Evolutionary conservation across 257 asterid species (phyloP).

Genomic region (Mentha longifolia): DNA sequence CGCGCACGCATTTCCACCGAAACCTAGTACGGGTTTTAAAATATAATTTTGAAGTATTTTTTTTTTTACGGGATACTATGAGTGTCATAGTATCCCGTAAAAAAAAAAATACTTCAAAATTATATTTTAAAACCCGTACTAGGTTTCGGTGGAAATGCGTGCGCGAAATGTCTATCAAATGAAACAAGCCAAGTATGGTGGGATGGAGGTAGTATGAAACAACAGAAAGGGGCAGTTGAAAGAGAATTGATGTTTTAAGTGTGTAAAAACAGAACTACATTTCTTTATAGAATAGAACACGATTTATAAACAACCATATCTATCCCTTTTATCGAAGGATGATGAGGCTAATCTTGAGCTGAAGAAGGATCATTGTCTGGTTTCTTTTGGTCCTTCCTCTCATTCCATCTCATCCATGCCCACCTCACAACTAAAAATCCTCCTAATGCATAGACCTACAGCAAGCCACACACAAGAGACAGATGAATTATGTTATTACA

Average conservation of each 20-base stretch:
- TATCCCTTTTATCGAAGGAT: conserved; percentile 10
- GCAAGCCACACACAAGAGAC: conserved; percentile 24
- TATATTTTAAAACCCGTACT: no score
- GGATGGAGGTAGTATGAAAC: not conserved
- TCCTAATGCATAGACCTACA: conserved; percentile 89
- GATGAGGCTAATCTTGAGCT: conserved; percentile 41
- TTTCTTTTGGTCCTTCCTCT: conserved; percentile 63
- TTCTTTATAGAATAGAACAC: conserved; percentile 24
- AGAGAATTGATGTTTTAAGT: conserved; percentile 14
- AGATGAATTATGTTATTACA: conserved; percentile 1
- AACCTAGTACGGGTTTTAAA: no score
- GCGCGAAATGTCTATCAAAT: no score
- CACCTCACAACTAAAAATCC: conserved; percentile 73
- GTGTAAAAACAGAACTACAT: conserved; percentile 30
- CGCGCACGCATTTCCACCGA: no score
- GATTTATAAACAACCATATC: conserved; percentile 31
- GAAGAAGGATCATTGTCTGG: conserved; percentile 64
- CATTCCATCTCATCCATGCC: conserved; percentile 96
- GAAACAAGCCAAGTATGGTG: no score
- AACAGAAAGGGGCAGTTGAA: conserved; percentile 12
- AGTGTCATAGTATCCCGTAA: no score
- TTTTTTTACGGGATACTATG: no score
- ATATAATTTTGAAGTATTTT: no score
- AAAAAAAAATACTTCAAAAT: no score
- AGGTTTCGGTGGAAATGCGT: no score